Percentiles rank a stretch among this genome's conserved stretches.
phyloP scores from a whole-genome alignment of 2,329 filamentous ascomycete genomes.

The Ophiostoma triangulosporum region DNA sequence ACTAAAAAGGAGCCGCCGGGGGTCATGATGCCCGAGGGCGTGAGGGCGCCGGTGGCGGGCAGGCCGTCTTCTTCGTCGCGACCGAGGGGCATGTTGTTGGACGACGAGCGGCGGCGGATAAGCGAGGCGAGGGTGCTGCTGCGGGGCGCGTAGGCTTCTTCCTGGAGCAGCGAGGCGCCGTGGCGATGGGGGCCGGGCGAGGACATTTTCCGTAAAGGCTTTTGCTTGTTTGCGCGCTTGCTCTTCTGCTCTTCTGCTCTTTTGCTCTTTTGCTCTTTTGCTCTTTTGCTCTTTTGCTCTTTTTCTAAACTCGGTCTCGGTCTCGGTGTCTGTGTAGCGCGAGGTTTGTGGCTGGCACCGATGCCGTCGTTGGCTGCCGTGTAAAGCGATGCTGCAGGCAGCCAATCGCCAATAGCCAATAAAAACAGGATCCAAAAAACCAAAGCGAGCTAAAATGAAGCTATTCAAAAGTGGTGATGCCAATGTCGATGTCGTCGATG shows the following conservation, averaged over 20 bases:
- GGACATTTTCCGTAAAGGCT: slow-evolving; percentile 16
- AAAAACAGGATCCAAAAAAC: not conserved
- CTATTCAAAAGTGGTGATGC: not conserved
- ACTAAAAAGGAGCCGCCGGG: not conserved
- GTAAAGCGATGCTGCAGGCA: not conserved
- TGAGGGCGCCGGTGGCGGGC: not conserved
- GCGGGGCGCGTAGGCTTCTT: slow-evolving; percentile 33
- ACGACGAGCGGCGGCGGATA: slow-evolving; percentile 34
- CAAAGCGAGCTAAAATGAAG: not conserved
- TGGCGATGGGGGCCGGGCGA: slow-evolving; percentile 13
- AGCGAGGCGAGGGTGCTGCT: slow-evolving; percentile 23
- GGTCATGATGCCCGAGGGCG: slow-evolving; percentile 5
- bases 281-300: too few relatives aligned
- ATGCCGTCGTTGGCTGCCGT: not conserved
- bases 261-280: too few relatives aligned
- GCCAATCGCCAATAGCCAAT: not conserved
- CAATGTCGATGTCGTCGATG: too few relatives aligned
- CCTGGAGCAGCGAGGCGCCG: slow-evolving; percentile 19
- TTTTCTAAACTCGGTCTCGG: too few relatives aligned
- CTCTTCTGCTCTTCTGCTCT: too few relatives aligned
- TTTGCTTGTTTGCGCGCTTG: too few relatives aligned
- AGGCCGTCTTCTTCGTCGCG: slow-evolving; percentile 15
- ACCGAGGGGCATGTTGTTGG: slow-evolving; percentile 10
- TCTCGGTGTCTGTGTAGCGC: too few relatives aligned
- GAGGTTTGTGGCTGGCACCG: not conserved